phyloP scores from a whole-genome alignment of 768 basidiomycete species.

The Leucocoprinus birnbaumii region DNA sequence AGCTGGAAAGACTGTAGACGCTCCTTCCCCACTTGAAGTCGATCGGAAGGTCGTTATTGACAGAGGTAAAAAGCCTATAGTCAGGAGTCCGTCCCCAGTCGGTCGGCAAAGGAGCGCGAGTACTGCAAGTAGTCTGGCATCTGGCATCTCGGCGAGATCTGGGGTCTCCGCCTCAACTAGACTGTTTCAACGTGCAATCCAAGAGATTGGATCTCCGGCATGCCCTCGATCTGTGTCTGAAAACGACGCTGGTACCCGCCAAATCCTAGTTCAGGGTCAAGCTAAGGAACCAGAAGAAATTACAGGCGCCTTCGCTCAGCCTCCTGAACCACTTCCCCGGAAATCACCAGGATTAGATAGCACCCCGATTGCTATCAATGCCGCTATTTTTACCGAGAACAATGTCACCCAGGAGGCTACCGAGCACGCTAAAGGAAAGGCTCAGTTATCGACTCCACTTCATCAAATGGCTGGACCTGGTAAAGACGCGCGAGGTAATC shows the following conservation, averaged over 20 bases:
- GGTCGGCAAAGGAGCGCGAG: conserved; percentile 5
- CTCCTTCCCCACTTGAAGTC: background rate
- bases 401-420: background rate
- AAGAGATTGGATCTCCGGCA: conserved; percentile 7
- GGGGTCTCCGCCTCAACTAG: conserved; percentile 1
- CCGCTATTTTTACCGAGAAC: background rate
- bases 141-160: conserved; percentile 4
- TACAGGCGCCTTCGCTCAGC: background rate
- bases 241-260: background rate
- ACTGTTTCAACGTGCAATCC: conserved; percentile 5
- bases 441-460: background rate
- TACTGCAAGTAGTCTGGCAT: conserved; percentile 2
- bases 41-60: background rate
- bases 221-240: background rate
- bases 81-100: background rate
- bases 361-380: background rate
- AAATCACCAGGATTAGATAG: background rate
- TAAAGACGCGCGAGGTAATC: background rate
- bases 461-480: background rate
- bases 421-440: background rate
- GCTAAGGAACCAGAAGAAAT: background rate
- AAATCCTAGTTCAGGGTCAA: background rate
- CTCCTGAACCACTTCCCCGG: background rate
- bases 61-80: background rate
- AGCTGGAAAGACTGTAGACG: background rate